These are phyloP conservation scores for Tricholoma furcatifolium DNA, from an alignment of 768 basidiomycete genomes.

Conservation along the genomic window DNA sequence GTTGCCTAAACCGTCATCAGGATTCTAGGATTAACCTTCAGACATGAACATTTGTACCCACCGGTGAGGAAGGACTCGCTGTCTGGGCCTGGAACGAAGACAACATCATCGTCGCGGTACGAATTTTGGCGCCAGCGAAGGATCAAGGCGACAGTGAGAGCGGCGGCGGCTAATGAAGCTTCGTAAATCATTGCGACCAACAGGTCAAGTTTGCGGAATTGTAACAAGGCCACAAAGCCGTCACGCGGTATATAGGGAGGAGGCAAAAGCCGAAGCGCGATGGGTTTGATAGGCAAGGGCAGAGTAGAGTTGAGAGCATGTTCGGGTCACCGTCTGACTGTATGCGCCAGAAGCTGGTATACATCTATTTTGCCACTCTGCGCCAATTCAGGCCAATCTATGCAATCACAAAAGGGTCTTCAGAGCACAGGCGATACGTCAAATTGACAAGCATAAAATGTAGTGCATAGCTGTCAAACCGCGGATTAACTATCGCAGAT, in stretches of 20 bases:
- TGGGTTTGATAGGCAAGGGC: too few species aligned
- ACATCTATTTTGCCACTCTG: too few species aligned
- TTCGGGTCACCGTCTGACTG: neutral
- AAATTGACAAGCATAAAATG: too few species aligned
- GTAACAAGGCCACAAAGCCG: neutral
- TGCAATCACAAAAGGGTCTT: too few species aligned
- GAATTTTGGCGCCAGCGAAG: slow-evolving; percentile 1
- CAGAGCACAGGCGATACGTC: too few species aligned
- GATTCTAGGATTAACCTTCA: neutral
- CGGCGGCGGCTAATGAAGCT: neutral
- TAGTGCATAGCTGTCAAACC: too few species aligned
- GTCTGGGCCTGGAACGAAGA: neutral
- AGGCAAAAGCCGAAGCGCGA: neutral
- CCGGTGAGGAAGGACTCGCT: slow-evolving; percentile 5
- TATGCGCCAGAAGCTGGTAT: too few species aligned
- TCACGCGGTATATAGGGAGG: neutral
- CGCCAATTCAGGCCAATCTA: too few species aligned
- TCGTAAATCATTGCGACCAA: neutral
- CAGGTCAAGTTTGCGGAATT: neutral
- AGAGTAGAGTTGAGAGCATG: neutral
- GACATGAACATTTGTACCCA: neutral
- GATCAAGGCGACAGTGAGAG: neutral
- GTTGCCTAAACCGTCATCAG: neutral
- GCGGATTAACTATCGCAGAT: too few species aligned
- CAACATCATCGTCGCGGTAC: slow-evolving; percentile 5